Evolutionary conservation across 2,329 filamentous ascomycete species (phyloP).

Genomic region (Paracoccidioides lutzii): DNA sequence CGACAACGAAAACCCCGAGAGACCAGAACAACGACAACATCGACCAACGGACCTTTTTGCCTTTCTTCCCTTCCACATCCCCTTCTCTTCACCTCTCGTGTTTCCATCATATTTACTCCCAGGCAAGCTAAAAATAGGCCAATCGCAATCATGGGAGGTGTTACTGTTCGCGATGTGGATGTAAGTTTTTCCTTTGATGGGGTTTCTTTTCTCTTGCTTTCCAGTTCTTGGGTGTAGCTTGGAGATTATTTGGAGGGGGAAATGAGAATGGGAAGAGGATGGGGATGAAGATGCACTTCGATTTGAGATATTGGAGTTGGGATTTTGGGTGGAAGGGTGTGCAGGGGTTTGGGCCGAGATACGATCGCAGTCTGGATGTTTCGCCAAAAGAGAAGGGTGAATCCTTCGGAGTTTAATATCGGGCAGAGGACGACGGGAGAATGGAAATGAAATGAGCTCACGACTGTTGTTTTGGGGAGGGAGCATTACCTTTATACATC

Average conservation of each 20-base stretch:
- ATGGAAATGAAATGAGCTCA: background rate
- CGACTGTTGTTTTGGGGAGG: background rate
- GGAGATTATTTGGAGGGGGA: background rate
- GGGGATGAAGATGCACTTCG: background rate
- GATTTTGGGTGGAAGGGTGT: background rate
- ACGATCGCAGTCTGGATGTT: background rate
- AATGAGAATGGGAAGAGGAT: background rate
- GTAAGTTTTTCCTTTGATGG: slow-evolving; percentile 28
- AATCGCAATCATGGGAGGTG: slow-evolving; percentile 52
- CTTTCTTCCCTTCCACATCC: no score
- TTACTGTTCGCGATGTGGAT: slow-evolving; percentile 55
- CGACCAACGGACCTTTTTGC: slow-evolving; percentile 3
- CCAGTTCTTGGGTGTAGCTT: background rate
- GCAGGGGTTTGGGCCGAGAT: background rate
- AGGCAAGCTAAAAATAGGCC: slow-evolving; percentile 8
- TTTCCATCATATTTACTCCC: slow-evolving; percentile 14
- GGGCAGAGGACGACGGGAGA: background rate
- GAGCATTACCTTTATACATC: background rate
- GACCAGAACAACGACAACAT: slow-evolving; percentile 13
- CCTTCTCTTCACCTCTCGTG: slow-evolving; percentile 22
- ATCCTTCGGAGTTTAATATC: background rate
- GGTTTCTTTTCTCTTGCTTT: no score
- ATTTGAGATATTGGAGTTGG: background rate
- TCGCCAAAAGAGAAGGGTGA: no score
- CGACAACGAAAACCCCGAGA: slow-evolving; percentile 14